These are phyloP conservation scores for Eucalyptus camaldulensis DNA, from an alignment of 345 rosid species.

Conservation along the genomic window DNA sequence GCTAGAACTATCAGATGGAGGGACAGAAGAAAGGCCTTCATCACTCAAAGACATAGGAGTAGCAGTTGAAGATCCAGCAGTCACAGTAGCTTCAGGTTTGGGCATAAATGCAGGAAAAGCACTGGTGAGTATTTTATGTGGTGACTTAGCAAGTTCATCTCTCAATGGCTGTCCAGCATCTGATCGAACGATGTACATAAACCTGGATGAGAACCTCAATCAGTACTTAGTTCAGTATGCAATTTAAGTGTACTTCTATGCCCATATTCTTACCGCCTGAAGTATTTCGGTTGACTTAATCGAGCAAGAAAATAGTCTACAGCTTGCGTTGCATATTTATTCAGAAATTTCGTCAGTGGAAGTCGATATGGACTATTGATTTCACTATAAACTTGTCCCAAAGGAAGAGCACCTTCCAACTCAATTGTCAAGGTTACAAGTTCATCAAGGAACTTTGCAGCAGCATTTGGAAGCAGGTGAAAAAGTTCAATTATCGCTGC, in stretches of 20 bases:
- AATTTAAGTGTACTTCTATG: neutral
- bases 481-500: conserved; percentile 99
- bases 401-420: conserved; percentile 87
- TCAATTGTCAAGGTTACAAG: conserved; percentile 89
- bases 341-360: conserved; percentile 87
- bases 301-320: conserved; percentile 96
- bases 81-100: conserved; percentile 41
- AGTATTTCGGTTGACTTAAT: conserved; percentile 83
- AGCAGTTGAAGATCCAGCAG: conserved; percentile 46
- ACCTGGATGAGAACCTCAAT: conserved; percentile 28
- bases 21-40: conserved; percentile 35
- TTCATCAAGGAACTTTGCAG: conserved; percentile 91
- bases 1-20: conserved; percentile 45
- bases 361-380: conserved; percentile 97
- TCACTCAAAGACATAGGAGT: conserved; percentile 50
- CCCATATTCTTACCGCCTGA: conserved; percentile 61
- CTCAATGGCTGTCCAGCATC: conserved; percentile 94
- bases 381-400: conserved; percentile 86
- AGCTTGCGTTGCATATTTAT: conserved; percentile 85
- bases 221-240: neutral
- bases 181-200: conserved; percentile 89
- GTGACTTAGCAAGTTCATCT: conserved; percentile 93
- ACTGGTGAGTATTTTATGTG: conserved; percentile 73
- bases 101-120: conserved; percentile 82
- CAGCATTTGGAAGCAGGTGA: conserved; percentile 96